phyloP scores from a whole-genome alignment of 2,329 filamentous ascomycete species.

The Penicillium sp. region DNA sequence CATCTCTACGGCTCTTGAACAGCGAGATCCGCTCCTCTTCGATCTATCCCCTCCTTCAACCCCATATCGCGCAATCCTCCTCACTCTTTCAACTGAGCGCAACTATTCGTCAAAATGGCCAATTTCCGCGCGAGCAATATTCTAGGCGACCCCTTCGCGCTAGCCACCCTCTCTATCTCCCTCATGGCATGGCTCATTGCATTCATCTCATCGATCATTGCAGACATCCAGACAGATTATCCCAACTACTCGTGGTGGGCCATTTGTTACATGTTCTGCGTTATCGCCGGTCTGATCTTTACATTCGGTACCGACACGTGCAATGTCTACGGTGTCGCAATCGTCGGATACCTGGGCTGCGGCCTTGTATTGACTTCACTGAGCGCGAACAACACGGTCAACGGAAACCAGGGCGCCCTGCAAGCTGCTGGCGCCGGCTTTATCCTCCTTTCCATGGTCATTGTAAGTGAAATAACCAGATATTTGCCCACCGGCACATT shows the following conservation, averaged over 20 bases:
- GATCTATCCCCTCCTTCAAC: conserved; percentile 4
- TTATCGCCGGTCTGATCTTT: conserved; percentile 74
- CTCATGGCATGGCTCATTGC: conserved; percentile 91
- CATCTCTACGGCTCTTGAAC: neutral
- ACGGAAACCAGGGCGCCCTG: conserved; percentile 65
- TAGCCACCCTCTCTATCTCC: conserved; percentile 89
- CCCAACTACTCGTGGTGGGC: conserved; percentile 94
- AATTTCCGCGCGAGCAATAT: conserved; percentile 81
- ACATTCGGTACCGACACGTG: conserved; percentile 81
- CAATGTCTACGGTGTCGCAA: conserved; percentile 85
- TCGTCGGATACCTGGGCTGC: conserved; percentile 81
- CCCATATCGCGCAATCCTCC: conserved; percentile 15
- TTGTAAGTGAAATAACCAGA: conserved; percentile 57
- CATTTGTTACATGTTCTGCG: conserved; percentile 78
- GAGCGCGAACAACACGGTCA: conserved; percentile 81
- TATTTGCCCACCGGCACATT: neutral
- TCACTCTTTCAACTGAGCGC: conserved; percentile 18
- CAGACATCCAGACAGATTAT: conserved; percentile 57
- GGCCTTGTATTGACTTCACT: conserved; percentile 84
- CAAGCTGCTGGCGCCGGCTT: conserved; percentile 90
- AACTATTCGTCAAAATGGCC: conserved; percentile 38
- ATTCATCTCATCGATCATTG: conserved; percentile 81
- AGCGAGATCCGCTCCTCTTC: conserved; percentile 4
- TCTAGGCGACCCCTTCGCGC: conserved; percentile 90
- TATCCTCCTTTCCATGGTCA: conserved; percentile 88